Conservation (phyloP, 2,329 filamentous ascomycete species). For the Verticillium isaacii region DNA sequence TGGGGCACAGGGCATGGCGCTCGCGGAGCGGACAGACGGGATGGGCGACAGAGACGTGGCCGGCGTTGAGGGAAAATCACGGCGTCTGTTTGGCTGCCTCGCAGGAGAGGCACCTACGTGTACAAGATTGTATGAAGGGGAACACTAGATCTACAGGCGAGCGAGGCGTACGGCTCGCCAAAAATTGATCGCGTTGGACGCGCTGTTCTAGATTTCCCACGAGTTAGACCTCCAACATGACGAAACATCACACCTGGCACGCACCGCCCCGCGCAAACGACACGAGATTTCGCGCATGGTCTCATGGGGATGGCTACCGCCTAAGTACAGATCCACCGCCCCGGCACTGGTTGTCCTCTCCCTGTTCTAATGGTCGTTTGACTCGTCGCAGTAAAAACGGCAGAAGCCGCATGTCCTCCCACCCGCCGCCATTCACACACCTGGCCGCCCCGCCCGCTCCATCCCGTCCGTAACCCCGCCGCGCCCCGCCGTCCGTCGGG, state of each 20-base stretch:
- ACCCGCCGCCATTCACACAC: not conserved
- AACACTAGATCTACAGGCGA: not conserved
- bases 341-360: not conserved
- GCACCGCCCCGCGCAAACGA: not conserved
- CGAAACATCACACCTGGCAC: not conserved
- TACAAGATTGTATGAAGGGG: conserved; percentile 1
- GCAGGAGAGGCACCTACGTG: conserved; percentile 1
- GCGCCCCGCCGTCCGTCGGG: not conserved
- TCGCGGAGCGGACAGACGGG: conserved; percentile 8
- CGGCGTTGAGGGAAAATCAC: conserved; percentile 5
- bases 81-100: conserved; percentile 2
- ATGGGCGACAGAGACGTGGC: conserved; percentile 11
- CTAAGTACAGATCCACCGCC: conserved; percentile 8
- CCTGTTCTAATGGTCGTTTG: conserved; percentile 3
- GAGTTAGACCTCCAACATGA: not conserved
- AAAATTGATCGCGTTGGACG: not conserved
- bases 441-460: no score
- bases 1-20: not conserved
- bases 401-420: not conserved
- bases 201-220: not conserved
- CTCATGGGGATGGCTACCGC: not conserved
- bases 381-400: conserved; percentile 1
- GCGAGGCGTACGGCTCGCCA: not conserved
- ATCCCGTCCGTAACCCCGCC: not conserved
- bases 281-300: not conserved